Evolutionary conservation across 2,329 filamentous ascomycete species (phyloP).

Genomic region (Trichoderma koningiopsis): DNA sequence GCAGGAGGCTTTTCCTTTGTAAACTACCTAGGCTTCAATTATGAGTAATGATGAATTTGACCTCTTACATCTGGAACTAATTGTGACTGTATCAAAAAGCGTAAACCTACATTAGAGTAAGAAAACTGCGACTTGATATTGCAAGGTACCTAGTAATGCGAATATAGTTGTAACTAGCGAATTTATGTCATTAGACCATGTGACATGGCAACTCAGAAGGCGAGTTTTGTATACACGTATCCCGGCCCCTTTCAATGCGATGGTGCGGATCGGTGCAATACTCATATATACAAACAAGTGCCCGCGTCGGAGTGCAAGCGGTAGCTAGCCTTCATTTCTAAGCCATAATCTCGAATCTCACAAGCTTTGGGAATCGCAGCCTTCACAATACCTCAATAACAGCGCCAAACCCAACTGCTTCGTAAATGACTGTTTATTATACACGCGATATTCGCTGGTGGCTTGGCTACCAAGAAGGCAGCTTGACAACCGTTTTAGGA

Average conservation of each 20-base stretch:
- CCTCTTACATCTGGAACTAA: neutral
- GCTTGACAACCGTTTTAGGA: neutral
- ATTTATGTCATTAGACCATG: no score
- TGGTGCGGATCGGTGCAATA: no score
- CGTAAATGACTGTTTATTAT: neutral
- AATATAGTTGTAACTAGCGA: neutral
- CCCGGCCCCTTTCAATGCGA: no score
- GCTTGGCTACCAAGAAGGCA: neutral
- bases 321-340: neutral
- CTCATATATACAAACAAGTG: no score
- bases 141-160: neutral
- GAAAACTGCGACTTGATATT: neutral
- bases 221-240: no score
- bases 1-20: neutral
- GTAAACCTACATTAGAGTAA: neutral
- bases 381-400: neutral
- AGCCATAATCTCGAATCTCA: neutral
- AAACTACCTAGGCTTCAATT: neutral
- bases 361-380: neutral
- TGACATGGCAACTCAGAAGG: no score
- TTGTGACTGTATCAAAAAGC: neutral
- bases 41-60: slow-evolving; percentile 5
- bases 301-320: no score
- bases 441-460: neutral
- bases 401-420: neutral